Evolutionary conservation across 2,329 filamentous ascomycete species (phyloP).

Genomic region (Sclerotinia glacialis): DNA sequence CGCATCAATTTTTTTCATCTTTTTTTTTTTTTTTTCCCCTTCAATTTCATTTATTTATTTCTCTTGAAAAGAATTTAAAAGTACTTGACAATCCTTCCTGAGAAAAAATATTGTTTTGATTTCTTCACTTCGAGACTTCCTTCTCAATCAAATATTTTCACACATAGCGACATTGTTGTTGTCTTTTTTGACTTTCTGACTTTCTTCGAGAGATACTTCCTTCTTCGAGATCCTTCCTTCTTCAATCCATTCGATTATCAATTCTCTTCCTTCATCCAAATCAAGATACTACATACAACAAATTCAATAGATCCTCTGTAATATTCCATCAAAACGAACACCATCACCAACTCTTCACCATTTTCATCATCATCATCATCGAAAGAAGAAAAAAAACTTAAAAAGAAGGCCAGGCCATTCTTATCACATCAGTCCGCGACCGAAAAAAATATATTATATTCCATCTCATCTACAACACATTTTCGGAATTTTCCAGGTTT

Average conservation of each 20-base stretch:
- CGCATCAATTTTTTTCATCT: constrained; percentile 17
- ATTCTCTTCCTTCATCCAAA: not conserved
- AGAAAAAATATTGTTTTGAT: not conserved
- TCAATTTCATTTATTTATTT: not conserved
- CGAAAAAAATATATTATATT: not conserved
- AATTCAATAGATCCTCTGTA: constrained; percentile 2
- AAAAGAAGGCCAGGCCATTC: constrained; percentile 3
- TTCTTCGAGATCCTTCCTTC: constrained; percentile 1
- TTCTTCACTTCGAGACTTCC: constrained; percentile 2
- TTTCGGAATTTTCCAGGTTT: constrained; percentile 7
- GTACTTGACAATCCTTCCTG: not conserved
- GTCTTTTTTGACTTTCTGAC: constrained; percentile 8
- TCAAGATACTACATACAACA: constrained; percentile 5
- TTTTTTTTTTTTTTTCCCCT: too few species aligned
- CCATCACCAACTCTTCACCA: not conserved
- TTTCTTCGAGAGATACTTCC: not conserved
- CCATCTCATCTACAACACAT: not conserved
- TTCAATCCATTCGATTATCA: not conserved
- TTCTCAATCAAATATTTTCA: not conserved
- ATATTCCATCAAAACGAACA: not conserved
- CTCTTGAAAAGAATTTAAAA: not conserved
- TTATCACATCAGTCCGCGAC: constrained; percentile 8
- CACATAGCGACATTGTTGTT: not conserved
- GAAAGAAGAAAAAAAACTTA: not conserved
- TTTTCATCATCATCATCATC: not conserved